Evolutionary conservation across 2,329 filamentous ascomycete species (phyloP), one percentile per base, ranked within the genome.

Genomic region (Colletotrichum noveboracense): DNA sequence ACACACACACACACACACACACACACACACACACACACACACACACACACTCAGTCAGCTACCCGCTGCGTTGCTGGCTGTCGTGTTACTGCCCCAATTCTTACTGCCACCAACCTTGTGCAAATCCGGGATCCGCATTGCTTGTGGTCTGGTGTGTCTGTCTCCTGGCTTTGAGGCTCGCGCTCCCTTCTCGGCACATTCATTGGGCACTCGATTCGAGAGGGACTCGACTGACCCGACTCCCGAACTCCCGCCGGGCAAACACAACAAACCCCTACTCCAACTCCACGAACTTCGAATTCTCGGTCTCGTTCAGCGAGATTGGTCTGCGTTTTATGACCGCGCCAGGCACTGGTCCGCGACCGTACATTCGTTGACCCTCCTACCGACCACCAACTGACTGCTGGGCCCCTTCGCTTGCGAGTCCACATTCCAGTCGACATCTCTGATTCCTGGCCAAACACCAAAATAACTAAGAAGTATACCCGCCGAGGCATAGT

Each of bases 91-190:
- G 62, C 66, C 38, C 34, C 24, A 55, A 70, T 24, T 73, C 48
- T 24, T 68, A 72, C 73, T 60, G 70, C 70, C 58, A 52, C 34
- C 70, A 75, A 75, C 73, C 73, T 75, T 73, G 70, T 60, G 73
- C 73, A 68, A 70, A 75, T 75, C 73, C 70, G 38, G 64, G 73
- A 48, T 73, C 73, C 64, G 73, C 70, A 73, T 75, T 75, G 69
- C 69, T 73, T 58, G 68, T 55, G 38, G 68, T 55, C 48, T 56
- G 56, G 58, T 43, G 58, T 70, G 56, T 66, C n/a, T 67, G 32
- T 32, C 28, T 68, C 56, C 64, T 68, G 56, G 38, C 69, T 36
- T 65, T 75, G 58, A 61, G 58, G 58, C 58, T 61, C 73, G 34
- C 34, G n/a, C 64, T 64, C 43, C 69, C 62, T 73, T 68, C 64